Base-by-base conservation (phyloP, 2,329 filamentous ascomycete genomes). In the Gyromitra esculenta region DNA sequence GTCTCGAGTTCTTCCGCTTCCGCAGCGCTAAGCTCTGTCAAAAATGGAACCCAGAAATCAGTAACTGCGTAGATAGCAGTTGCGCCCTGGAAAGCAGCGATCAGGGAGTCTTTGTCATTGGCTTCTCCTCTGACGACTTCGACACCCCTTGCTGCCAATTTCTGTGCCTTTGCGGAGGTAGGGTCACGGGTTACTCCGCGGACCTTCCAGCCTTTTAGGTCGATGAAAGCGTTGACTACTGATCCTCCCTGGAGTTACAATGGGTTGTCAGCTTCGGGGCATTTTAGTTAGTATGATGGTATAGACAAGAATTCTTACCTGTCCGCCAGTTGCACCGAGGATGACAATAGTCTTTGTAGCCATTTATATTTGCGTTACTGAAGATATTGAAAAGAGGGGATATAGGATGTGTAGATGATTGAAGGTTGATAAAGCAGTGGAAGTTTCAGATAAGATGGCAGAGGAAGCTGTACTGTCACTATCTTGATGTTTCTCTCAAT, bases 101-200 rank as follows among this genome's bases (percentile, higher is more conserved):
- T 39, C 39, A 73, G 43, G 8, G 70, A 73, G 8, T n/a, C 7
- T 37, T 73, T 73, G 37, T 73, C 70, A n/a, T 18, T 52, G n/a
- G n/a, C 15, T 25, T 73, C 62, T 18, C 43, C 70, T 67, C 60
- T 21, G 11, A 73, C 70, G 13, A 73, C 63, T n/a, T 73, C 70
- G 7, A 62, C 15, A 13, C 70, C 70, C n/a, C 50, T 31, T 39
- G 67, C 39, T 6, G 37, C 25, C 11, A 73, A 13, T n/a, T 37
- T 39, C 5, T 54, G 41, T 9, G 63, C 31, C 6, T 31, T 60
- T 2, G 70, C 2, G 5, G 70, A 67, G 2, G 18, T 62, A 11
- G 54, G 35, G 31, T 73, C 31, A 21, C 70, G 63, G 5, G 70
- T 73, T 21, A 73, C 13, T 3, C 60, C 52, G 48, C 70, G 70